Conservation (phyloP, 2,329 filamentous ascomycete species). For the Arthrobotrys sphaeroides region DNA sequence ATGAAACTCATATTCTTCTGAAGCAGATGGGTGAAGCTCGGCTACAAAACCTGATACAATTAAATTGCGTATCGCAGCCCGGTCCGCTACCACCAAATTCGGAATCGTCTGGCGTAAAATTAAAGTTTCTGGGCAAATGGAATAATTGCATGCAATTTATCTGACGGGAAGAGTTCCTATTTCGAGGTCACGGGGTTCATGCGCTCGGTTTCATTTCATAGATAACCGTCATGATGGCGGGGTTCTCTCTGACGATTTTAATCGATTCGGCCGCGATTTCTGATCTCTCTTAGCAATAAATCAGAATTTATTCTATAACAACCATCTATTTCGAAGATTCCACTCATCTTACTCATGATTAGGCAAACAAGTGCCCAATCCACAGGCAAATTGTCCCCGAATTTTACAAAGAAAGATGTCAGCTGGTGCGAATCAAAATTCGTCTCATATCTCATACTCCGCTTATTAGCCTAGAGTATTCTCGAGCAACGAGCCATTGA, state of each 20-base stretch:
- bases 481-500: background rate
- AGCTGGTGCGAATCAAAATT: background rate
- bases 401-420: constrained; percentile 15
- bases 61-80: constrained; percentile 52
- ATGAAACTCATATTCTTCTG: constrained; percentile 48
- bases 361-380: constrained; percentile 20
- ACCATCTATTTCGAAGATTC: background rate
- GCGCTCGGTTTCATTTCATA: constrained; percentile 20
- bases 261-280: background rate
- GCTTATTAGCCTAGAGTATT: background rate
- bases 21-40: constrained; percentile 51
- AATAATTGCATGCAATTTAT: constrained; percentile 37
- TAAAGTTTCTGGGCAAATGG: constrained; percentile 20
- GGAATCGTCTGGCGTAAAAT: constrained; percentile 34
- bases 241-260: background rate
- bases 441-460: background rate
- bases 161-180: constrained; percentile 26
- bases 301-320: constrained; percentile 10
- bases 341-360: constrained; percentile 6
- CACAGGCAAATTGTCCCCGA: constrained; percentile 38
- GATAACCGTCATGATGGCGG: background rate
- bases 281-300: constrained; percentile 22
- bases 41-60: constrained; percentile 54
- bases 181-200: constrained; percentile 9
- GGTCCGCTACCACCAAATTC: constrained; percentile 30